Base-by-base conservation (phyloP, 495 filamentous ascomycete genomes). In the Daldinia bambusicola region DNA sequence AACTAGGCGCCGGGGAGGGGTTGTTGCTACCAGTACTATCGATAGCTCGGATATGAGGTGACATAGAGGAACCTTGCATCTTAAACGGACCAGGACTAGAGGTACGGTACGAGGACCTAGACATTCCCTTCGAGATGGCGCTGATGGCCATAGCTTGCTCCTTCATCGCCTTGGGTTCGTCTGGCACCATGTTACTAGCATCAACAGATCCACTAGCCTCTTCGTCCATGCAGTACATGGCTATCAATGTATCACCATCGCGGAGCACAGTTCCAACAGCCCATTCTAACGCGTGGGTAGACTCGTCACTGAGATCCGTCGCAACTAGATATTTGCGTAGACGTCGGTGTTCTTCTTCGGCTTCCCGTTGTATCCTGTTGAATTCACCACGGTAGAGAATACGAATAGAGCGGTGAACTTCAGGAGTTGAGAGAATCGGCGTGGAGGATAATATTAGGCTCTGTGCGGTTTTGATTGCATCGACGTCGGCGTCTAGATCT, bases 211-310 rank as follows among this genome's bases (percentile, higher is more conserved):
- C 86, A 36, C 89, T 90, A 26, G 85, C 84, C 67, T 97, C 95
- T 77, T 97, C 94, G 72, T 96, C 92, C 51, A 95, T 88, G 64
- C 93, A 94, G 80, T 93, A 97, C 57, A 99, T 91, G 20, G 93
- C 93, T 60, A 97, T 87, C 40, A 99, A 84, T 1, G 95, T 98
- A 78, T 99, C 95, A 14, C 95, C 95, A 75, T 97, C 93, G 50
- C 95, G 87, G 7, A 99, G 85, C n/a, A 98, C 91, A 3, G 93
- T 97, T 43, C 95, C 95, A 57, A 99, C 94, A 0, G 94, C 96
- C 94, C 95, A 99, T 77, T 98, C 95, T 31, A 98, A 81, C 9
- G 95, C 95, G 78, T 97, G 93, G 9, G 93, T 91, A 4, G 94
- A 94, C 81, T 99, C 95, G 45, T 94, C 92, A 71, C 92, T 97